Evolutionary conservation across 768 basidiomycete genomes (phyloP), one percentile per base, ranked within the genome.

Genomic region (Tephrocybe sp.): DNA sequence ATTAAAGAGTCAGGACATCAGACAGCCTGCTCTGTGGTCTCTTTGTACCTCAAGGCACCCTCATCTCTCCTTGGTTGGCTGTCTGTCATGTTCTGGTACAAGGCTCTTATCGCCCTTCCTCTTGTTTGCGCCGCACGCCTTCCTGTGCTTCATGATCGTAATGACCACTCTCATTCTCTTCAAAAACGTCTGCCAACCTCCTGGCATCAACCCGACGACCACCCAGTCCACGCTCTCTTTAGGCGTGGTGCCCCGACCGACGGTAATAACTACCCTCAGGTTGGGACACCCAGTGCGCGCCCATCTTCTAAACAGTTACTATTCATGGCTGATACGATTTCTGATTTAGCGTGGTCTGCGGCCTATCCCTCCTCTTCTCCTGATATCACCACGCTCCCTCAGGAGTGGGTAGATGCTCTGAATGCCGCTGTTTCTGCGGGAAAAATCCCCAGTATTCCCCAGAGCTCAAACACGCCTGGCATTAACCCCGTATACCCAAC

Each of bases 351-450:
- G 39, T 92, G 89, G 87, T 61, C 74, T 4, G 73, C 76, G 11
- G 74, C 72, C 17, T 92, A 79, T 65, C 90, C 92, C 10, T 36
- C 53, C 13, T 66, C 52, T 8, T 53, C 70, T 6, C 80, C 83
- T n/a, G 77, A 84, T 53, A 63, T 73, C 0, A 62, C 65, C 31
- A 53, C 61, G 7, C 71, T 90, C 51, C 92, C 92, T 12, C 64
- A 75, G 51, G 72, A 69, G 26, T 97, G 94, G 94, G 60, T 80
- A 22, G 77, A 80, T 60, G 88, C 90, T 5, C 74, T 94, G 54
- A 73, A 79, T 44, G 74, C 71, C 14, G 89, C 87, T n/a, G 72
- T 85, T 14, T 61, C 74, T 1, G 80, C 84, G 5, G 86, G 89
- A 30, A 80, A 78, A 56, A 88, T 96, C 47, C 93, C 94, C 0